These are phyloP conservation scores for Apophysomyces variabilis DNA, from an alignment of 371 early-diverging fungal genomes.

Conservation along the genomic window DNA sequence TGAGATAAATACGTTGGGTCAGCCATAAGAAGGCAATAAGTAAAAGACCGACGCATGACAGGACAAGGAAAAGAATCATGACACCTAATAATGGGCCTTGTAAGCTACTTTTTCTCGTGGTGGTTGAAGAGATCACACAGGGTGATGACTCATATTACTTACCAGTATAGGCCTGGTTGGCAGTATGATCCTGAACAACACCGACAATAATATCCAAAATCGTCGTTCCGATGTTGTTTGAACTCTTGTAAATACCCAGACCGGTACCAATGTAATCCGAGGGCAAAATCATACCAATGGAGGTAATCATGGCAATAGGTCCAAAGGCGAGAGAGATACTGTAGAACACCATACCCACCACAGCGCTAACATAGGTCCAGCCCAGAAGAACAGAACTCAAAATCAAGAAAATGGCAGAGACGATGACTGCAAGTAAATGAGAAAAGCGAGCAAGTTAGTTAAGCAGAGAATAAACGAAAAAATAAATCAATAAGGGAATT, in stretches of 20 bases:
- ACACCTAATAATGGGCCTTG: constrained; percentile 22
- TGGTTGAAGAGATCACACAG: background rate
- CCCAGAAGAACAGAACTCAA: constrained; percentile 50
- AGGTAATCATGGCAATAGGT: constrained; percentile 57
- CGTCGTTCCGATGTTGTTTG: constrained; percentile 53
- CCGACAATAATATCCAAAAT: constrained; percentile 57
- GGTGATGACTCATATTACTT: background rate
- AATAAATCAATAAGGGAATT: too few species aligned
- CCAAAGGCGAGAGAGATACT: constrained; percentile 54
- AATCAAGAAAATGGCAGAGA: constrained; percentile 49
- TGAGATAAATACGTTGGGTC: constrained; percentile 35
- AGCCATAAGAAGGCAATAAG: constrained; percentile 33
- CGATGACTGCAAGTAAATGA: constrained; percentile 17
- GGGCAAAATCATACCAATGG: constrained; percentile 55
- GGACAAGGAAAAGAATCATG: constrained; percentile 42
- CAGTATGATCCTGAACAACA: constrained; percentile 54
- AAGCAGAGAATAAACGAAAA: too few species aligned
- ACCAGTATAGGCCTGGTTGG: constrained; percentile 36
- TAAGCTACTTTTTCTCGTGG: too few species aligned
- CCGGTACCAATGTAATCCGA: constrained; percentile 60
- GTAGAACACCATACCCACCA: constrained; percentile 57
- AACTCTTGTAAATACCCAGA: constrained; percentile 55
- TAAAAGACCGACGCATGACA: constrained; percentile 40
- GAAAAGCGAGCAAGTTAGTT: background rate
- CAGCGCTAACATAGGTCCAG: constrained; percentile 44